A percentile compares a stretch with the other conserved stretches of the same genome.
These are phyloP conservation scores for Trypanosomatidae sp. DNA, from an alignment of 208 protist species.

Conservation along the genomic window DNA sequence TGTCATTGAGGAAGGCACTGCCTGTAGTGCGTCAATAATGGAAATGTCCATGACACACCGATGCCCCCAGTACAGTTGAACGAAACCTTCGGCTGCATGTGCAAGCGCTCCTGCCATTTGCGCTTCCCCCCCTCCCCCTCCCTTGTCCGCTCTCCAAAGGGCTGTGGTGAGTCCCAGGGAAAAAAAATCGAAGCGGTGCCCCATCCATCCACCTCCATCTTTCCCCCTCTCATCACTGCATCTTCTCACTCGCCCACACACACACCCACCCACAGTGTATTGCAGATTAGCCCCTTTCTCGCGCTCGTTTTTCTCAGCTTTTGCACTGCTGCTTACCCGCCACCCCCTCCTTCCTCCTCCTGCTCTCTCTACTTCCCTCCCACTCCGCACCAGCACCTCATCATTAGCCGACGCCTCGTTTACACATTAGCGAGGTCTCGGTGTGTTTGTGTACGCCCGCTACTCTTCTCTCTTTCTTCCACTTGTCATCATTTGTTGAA, in stretches of 20 bases:
- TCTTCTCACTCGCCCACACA: too few relatives aligned
- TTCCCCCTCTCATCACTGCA: conserved; percentile 1
- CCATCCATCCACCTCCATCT: neutral
- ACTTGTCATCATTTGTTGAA: neutral
- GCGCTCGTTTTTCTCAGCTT: neutral
- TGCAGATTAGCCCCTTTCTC: neutral
- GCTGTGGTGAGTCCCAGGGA: neutral
- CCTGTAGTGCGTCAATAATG: neutral
- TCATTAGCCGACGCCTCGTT: neutral
- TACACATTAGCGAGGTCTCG: neutral
- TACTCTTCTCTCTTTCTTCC: conserved; percentile 13
- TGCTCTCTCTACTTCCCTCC: too few relatives aligned
- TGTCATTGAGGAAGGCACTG: neutral
- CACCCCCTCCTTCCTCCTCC: neutral
- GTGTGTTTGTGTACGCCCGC: neutral
- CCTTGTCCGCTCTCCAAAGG: too few relatives aligned
- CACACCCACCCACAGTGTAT: neutral
- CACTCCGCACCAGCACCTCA: neutral
- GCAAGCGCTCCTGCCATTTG: neutral
- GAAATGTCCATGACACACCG: neutral
- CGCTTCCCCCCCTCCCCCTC: too few relatives aligned
- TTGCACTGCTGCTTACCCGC: neutral
- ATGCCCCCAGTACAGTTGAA: neutral
- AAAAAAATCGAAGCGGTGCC: neutral
- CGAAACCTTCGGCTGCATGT: neutral